Evolutionary conservation across 1,139 yeast species (phyloP).

Genomic region (Debaryomycetaceae sp.): DNA sequence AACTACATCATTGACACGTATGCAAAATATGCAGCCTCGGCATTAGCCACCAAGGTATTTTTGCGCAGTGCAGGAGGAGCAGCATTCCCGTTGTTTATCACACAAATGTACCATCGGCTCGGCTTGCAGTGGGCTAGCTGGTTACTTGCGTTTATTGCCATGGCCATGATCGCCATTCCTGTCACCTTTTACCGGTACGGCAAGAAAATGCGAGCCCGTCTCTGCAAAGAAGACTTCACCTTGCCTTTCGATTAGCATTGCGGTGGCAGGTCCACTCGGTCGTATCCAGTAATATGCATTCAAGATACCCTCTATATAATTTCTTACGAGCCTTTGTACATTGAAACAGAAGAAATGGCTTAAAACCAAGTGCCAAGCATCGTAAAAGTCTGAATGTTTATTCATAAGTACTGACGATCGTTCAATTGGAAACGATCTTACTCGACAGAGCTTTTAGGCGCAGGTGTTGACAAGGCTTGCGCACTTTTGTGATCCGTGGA

Average conservation of each 20-base stretch:
- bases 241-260: slow-evolving; percentile 2
- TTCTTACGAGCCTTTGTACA: too few species aligned
- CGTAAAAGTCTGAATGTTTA: too few species aligned
- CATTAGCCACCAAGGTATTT: slow-evolving; percentile 82
- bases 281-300: too few species aligned
- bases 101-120: slow-evolving; percentile 65
- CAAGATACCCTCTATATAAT: too few species aligned
- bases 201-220: slow-evolving; percentile 45
- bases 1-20: slow-evolving; percentile 85
- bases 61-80: slow-evolving; percentile 84
- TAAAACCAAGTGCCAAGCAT: too few species aligned
- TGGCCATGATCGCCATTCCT: slow-evolving; percentile 79
- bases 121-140: slow-evolving; percentile 81
- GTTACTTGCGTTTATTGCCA: slow-evolving; percentile 71
- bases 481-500: too few species aligned
- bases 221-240: slow-evolving; percentile 58
- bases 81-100: slow-evolving; percentile 82
- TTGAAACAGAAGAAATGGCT: too few species aligned
- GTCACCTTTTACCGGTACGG: slow-evolving; percentile 69
- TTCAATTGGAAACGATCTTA: too few species aligned
- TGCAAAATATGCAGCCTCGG: slow-evolving; percentile 81
- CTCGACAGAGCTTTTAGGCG: too few species aligned
- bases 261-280: too few species aligned
- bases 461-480: too few species aligned
- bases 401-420: too few species aligned